These are phyloP conservation scores for Clarireedia hainanense DNA, from an alignment of 2,329 filamentous ascomycete species.

Conservation along the genomic window DNA sequence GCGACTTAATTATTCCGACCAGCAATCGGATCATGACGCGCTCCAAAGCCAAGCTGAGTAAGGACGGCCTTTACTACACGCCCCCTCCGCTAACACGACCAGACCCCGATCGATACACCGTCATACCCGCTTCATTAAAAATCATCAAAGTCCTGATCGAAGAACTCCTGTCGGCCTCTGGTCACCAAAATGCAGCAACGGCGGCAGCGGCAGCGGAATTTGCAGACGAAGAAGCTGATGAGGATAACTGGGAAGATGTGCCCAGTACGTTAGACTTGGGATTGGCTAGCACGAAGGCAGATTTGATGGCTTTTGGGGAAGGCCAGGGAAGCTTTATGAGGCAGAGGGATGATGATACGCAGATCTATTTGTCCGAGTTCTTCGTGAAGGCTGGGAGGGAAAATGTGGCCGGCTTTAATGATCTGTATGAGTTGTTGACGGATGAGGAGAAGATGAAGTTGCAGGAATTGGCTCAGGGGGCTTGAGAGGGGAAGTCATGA, in stretches of 20 bases:
- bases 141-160: conserved; percentile 94
- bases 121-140: conserved; percentile 82
- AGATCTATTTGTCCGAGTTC: conserved; percentile 75
- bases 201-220: conserved; percentile 50
- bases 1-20: conserved; percentile 75
- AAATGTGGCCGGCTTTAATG: conserved; percentile 32
- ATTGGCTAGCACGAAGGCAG: conserved; percentile 57
- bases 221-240: conserved; percentile 60
- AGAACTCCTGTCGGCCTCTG: conserved; percentile 77
- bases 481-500: background rate
- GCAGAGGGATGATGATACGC: conserved; percentile 82
- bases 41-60: conserved; percentile 78
- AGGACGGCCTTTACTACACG: conserved; percentile 21
- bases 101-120: conserved; percentile 86
- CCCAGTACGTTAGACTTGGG: conserved; percentile 70
- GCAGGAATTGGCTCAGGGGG: conserved; percentile 27
- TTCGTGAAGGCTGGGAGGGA: conserved; percentile 45
- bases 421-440: conserved; percentile 29
- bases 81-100: conserved; percentile 10
- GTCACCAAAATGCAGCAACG: conserved; percentile 50
- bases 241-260: conserved; percentile 87
- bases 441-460: conserved; percentile 42
- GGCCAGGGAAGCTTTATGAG: conserved; percentile 46
- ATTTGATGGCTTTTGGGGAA: conserved; percentile 73
- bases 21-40: conserved; percentile 87